A percentile compares a stretch with the other conserved stretches of the same genome.
Evolutionary conservation across 257 asterid genomes (phyloP).

Genomic region (Lycium ferocissimum): DNA sequence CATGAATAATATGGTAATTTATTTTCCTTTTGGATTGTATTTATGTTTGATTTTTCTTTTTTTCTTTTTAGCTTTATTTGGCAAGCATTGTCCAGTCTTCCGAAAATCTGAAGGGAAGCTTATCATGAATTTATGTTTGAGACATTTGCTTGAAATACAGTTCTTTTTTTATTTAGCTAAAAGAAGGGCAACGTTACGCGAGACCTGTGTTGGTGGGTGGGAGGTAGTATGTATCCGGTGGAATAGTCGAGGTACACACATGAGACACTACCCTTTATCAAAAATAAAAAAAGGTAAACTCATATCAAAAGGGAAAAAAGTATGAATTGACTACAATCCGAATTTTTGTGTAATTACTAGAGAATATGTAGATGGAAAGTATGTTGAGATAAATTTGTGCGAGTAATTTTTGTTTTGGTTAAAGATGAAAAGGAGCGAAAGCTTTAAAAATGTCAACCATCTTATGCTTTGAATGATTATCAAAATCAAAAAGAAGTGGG

Average conservation of each 20-base stretch:
- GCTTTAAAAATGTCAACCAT: no score
- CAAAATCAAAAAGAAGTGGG: no score
- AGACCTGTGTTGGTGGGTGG: background rate
- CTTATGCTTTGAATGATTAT: no score
- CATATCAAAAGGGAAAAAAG: no score
- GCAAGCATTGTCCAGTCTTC: background rate
- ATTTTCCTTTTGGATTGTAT: background rate
- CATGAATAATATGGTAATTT: background rate
- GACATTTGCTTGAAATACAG: background rate
- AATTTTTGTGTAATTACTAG: no score
- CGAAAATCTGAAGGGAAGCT: background rate
- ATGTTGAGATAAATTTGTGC: no score
- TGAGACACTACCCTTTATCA: no score
- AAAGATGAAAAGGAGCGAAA: no score
- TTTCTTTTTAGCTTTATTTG: background rate
- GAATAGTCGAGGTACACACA: background rate
- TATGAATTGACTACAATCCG: no score
- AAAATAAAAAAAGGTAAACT: no score
- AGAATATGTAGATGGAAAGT: no score
- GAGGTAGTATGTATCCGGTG: background rate
- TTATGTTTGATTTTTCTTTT: background rate
- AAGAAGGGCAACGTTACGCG: background rate
- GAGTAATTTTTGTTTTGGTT: no score
- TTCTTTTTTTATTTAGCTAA: background rate
- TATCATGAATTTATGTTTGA: background rate